A percentile compares a stretch with the other conserved stretches of the same genome.
Conservation (phyloP, 2,329 filamentous ascomycete genomes). For the Bisporella sp. region DNA sequence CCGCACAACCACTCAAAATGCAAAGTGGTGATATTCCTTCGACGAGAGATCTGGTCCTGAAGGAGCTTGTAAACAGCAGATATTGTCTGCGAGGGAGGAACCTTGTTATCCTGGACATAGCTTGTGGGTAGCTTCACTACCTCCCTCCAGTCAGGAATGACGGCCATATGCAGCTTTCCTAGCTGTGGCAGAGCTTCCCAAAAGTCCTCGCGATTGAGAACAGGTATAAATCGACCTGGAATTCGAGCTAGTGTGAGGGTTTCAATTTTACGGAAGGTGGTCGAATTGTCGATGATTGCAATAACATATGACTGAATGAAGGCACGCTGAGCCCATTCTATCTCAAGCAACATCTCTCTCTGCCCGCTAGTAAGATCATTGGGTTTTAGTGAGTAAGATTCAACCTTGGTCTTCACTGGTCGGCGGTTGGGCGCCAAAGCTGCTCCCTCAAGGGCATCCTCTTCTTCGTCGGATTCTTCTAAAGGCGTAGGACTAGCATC, state of each 20-base stretch:
- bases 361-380: constrained; percentile 53
- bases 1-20: constrained; percentile 62
- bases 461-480: constrained; percentile 4
- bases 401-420: constrained; percentile 7
- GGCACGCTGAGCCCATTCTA: constrained; percentile 61
- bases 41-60: constrained; percentile 38
- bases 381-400: constrained; percentile 34
- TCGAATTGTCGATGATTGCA: constrained; percentile 52
- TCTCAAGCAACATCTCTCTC: constrained; percentile 61
- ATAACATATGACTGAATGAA: constrained; percentile 63
- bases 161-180: constrained; percentile 46
- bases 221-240: constrained; percentile 51
- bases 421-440: background rate
- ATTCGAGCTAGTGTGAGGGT: constrained; percentile 58
- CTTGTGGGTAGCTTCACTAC: constrained; percentile 46
- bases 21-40: constrained; percentile 46
- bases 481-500: background rate
- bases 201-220: constrained; percentile 50
- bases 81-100: constrained; percentile 46
- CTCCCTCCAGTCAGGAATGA: constrained; percentile 61
- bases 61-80: constrained; percentile 46
- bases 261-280: constrained; percentile 45
- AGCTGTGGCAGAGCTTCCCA: constrained; percentile 53
- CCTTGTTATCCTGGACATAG: constrained; percentile 38
- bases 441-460: background rate